Base-by-base conservation (phyloP, 768 basidiomycete species). In the Mrakia hoshinonis region DNA sequence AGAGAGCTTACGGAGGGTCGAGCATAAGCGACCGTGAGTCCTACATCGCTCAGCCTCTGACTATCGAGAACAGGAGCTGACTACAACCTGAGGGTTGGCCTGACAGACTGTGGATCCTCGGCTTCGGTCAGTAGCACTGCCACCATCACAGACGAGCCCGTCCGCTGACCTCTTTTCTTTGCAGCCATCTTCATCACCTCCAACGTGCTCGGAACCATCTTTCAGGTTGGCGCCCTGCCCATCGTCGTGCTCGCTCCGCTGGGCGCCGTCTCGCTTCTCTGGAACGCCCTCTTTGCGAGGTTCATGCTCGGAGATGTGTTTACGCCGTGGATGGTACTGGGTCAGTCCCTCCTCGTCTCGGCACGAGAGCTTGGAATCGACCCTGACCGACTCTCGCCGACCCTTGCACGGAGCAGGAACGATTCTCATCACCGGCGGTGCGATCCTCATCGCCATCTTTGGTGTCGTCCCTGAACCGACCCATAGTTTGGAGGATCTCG, bases 201-300 rank as follows among this genome's bases (percentile, higher is more conserved):
- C 64, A 96, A 96, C 79, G 81, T 94, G 71, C 81, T 93, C 62
- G 90, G 91, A 39, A 92, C 91, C 1, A 80, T 94, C 47, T 89
- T 95, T 75, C 93, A 95, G 81, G 91, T 97, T 51, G 92, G 91
- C 11, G 90, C 92, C 2, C 85, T 97, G 15, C 92, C 93, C 3
- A 91, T 97, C 74, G 92, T 95, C 72, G 91, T 97, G 69, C 88
- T 97, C 65, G 93, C 92, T 0, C 93, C 93, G 0, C 84, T 97
- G 4, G 93, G 93, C 13, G 93, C 92, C 0, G 89, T 76, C 38
- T 92, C 90, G 2, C 85, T 97, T 36, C 85, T 97, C 36, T 95
- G 90, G 90, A 97, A 97, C 78, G 92, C 92, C 4, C 85, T 95
- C 76, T 93, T 95, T 77, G 92, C 92, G 20, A 84, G 87, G 38